Evolutionary conservation across 495 filamentous ascomycete genomes (phyloP), one percentile per base, ranked within the genome.

Genomic region (Aspergillus funiculosus): DNA sequence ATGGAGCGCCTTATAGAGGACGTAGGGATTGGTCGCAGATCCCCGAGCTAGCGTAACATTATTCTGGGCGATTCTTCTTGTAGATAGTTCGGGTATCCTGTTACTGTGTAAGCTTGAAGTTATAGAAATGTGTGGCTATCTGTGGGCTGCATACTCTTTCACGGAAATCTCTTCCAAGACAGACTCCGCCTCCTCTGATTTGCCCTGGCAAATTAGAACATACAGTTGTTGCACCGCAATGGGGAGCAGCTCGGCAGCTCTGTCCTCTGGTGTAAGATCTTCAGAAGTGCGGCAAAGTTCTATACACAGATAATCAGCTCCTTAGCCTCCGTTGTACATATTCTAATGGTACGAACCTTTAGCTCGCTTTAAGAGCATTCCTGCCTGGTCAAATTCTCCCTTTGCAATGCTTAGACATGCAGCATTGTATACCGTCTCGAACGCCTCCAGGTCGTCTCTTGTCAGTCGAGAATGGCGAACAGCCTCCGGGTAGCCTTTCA

Each of bases 341-440:
- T 24, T 41, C 18, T 6, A 3, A 14, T 22, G 7, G 13, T 21
- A 63, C 67, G 18, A 56, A 84, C 81, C 76, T 64, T 80, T 83
- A 7, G 94, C 85, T 42, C 88, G 78, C 67, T 86, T 89, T 25
- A 99, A 67, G 32, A 97, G 71, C 13, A 95, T 63, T 42, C 85
- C 80, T 4, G 79, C 88, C 56, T 89, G 81, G 14, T 61, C 68
- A 38, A 90, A 77, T 51, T 89, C 87, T 8, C 84, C 86, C 48
- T 82, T 75, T 7, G 88, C 87, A 58, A 97, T 85, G 59, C 82
- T 84, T 31, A 77, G 77, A 60, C 91, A 97, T 17, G 90, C 94
- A 6, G 84, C 82, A 69, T 98, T 98, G 66, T 90, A 98, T 0
- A 88, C 78, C 4, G 85, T 94, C 65, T 98, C 92, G 54, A 97